Conservation (phyloP, 257 asterid genomes). For the Ehretia macrophylla region DNA sequence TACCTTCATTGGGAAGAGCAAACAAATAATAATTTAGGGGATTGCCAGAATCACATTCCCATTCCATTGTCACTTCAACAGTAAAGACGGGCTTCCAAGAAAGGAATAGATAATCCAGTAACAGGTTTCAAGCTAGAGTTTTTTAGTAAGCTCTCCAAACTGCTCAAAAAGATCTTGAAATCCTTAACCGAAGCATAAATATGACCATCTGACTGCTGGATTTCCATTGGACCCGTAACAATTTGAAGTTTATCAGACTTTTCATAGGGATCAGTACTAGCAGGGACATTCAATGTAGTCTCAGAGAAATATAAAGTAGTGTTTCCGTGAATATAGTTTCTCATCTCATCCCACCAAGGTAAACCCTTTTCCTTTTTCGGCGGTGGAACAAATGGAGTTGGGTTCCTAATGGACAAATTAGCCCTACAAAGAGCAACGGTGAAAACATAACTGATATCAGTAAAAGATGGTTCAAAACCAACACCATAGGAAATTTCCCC, state of each 20-base stretch:
- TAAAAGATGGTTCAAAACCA: constrained; percentile 86
- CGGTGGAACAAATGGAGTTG: constrained; percentile 74
- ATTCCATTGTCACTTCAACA: constrained; percentile 84
- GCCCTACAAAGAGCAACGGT: constrained; percentile 99
- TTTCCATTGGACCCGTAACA: constrained; percentile 67
- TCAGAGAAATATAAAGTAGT: constrained; percentile 72
- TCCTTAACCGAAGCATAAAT: constrained; percentile 64
- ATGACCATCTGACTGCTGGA: constrained; percentile 92
- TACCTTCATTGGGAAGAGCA: constrained; percentile 89
- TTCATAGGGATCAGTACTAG: constrained; percentile 97
- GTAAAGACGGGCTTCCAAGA: constrained; percentile 78
- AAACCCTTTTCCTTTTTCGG: constrained; percentile 95
- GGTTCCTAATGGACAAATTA: constrained; percentile 85
- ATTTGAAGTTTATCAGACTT: constrained; percentile 66
- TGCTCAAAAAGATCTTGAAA: constrained; percentile 82
- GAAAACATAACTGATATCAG: constrained; percentile 92
- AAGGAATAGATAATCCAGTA: constrained; percentile 59
- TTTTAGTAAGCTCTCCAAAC: constrained; percentile 80
- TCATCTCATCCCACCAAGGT: constrained; percentile 99
- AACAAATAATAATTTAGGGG: constrained; percentile 92
- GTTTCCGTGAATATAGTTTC: constrained; percentile 94
- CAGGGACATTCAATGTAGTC: constrained; percentile 81
- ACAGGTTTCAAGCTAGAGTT: constrained; percentile 56
- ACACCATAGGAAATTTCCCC: constrained; percentile 89
- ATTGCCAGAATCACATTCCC: constrained; percentile 98